These are phyloP conservation scores for Penicillium sp. DNA, from an alignment of 2,329 filamentous ascomycete species.

Conservation along the genomic window DNA sequence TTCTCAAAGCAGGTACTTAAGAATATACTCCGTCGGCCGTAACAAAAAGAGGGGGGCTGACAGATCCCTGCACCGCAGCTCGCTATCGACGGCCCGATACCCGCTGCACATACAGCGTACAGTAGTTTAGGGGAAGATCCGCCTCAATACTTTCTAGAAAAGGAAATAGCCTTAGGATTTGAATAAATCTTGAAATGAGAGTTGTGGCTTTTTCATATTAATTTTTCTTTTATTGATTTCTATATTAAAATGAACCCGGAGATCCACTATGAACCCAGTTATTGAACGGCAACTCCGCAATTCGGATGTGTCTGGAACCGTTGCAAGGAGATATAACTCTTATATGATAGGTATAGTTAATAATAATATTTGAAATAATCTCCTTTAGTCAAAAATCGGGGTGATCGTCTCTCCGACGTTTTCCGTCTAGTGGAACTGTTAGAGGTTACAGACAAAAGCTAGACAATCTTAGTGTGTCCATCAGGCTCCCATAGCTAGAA, in stretches of 20 bases:
- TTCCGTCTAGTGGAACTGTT: too few relatives aligned
- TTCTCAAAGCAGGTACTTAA: conserved; percentile 5
- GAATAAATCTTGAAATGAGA: too few relatives aligned
- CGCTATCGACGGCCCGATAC: conserved; percentile 31
- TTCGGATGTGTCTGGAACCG: conserved; percentile 2
- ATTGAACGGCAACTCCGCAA: conserved; percentile 4
- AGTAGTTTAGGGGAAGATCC: conserved; percentile 19
- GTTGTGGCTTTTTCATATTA: conserved; percentile 1
- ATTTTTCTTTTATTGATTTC: neutral
- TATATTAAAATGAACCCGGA: neutral
- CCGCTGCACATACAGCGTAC: conserved; percentile 25
- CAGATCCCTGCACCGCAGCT: conserved; percentile 27
- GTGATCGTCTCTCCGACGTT: too few relatives aligned
- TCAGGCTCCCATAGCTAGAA: neutral
- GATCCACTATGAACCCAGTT: neutral
- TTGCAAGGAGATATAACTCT: conserved; percentile 1
- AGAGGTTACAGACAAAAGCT: too few relatives aligned
- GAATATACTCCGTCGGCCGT: too few relatives aligned
- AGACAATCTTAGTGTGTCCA: neutral
- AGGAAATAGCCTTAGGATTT: neutral
- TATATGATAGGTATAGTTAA: conserved; percentile 3
- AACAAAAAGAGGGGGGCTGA: neutral
- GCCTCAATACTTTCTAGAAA: conserved; percentile 3
- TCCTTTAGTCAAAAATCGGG: too few relatives aligned
- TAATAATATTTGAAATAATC: neutral